phyloP scores from a whole-genome alignment of 768 basidiomycete species.

The Serendipita sp. region DNA sequence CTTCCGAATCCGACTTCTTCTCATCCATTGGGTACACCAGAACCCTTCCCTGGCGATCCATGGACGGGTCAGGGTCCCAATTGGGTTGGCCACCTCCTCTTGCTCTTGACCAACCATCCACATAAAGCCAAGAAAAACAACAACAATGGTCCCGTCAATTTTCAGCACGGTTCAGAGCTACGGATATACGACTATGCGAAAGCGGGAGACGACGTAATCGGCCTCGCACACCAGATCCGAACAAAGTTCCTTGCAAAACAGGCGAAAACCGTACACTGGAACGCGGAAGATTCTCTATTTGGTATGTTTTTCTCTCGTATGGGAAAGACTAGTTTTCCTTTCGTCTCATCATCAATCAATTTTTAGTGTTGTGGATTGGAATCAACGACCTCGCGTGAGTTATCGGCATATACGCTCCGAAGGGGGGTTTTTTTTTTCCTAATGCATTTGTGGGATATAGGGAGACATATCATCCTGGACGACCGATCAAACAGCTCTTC shows the following conservation, averaged over 20 bases:
- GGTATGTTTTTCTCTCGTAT: conserved; percentile 16
- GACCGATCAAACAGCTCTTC: conserved; percentile 23
- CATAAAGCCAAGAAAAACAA: not conserved
- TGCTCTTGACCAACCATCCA: not conserved
- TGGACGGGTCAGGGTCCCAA: not conserved
- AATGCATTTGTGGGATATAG: not conserved
- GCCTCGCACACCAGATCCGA: conserved; percentile 1
- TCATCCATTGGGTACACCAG: not conserved
- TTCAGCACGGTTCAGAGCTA: not conserved
- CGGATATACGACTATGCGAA: conserved; percentile 6
- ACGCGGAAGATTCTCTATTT: conserved; percentile 29
- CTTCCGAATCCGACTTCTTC: not conserved
- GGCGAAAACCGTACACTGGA: conserved; percentile 21
- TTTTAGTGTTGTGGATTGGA: conserved; percentile 48
- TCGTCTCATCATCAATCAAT: not conserved
- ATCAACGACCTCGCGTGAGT: conserved; percentile 48
- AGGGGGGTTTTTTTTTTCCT: not conserved
- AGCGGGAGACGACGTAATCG: not conserved
- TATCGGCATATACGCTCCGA: not conserved
- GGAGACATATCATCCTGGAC: not conserved
- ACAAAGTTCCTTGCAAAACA: conserved; percentile 4
- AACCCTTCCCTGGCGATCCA: not conserved
- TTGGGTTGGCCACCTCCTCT: conserved; percentile 2
- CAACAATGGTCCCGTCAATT: not conserved
- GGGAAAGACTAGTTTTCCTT: no score